Evolutionary conservation across 805 yeast species (phyloP).

Genomic region (Cyberlindnera nakhonratchasimensis): DNA sequence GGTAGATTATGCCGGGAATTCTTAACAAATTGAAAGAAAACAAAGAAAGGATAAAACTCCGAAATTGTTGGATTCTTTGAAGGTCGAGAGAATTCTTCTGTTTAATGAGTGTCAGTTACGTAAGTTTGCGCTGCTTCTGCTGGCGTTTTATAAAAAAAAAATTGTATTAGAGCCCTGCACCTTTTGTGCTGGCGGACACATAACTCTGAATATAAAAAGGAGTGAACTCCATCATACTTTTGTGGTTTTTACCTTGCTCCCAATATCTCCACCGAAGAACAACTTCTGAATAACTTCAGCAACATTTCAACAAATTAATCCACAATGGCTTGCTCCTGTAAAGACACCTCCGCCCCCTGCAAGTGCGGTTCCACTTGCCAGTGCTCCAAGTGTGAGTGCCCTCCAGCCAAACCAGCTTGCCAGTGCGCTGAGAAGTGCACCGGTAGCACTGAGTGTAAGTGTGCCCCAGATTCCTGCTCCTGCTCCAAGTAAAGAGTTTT

Average conservation of each 20-base stretch:
- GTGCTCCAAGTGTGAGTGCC: constrained; percentile 10
- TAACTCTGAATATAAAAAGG: not conserved
- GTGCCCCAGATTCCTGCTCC: constrained; percentile 12
- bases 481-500: constrained; percentile 8
- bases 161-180: constrained; percentile 2
- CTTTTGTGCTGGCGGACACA: constrained; percentile 4
- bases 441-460: constrained; percentile 11
- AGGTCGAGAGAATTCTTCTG: too few species aligned
- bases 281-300: not conserved
- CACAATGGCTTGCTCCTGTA: constrained; percentile 11
- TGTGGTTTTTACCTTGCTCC: not conserved
- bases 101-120: too few species aligned
- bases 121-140: too few species aligned
- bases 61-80: too few species aligned
- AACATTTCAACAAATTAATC: not conserved
- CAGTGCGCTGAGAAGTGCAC: constrained; percentile 7
- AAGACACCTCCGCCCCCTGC: constrained; percentile 9
- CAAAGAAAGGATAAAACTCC: too few species aligned
- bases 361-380: constrained; percentile 6
- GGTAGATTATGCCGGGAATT: too few species aligned
- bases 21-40: too few species aligned
- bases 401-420: constrained; percentile 12
- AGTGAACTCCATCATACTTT: not conserved
- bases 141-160: constrained; percentile 1
- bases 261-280: not conserved